phyloP scores from a whole-genome alignment of 257 asterid genomes.

The Avicennia marina region DNA sequence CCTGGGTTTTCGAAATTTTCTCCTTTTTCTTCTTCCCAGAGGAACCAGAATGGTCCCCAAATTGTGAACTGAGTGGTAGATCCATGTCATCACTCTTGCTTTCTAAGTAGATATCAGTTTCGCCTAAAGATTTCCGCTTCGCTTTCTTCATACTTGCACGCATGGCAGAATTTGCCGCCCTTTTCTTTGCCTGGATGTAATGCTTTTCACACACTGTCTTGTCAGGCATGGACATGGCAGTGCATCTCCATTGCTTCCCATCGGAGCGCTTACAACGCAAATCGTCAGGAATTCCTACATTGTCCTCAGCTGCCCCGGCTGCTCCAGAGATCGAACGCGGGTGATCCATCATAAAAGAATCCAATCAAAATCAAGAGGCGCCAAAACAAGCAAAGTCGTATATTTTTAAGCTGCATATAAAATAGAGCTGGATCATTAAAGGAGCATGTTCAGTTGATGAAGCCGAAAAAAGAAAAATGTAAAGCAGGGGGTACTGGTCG shows the following conservation, averaged over 20 bases:
- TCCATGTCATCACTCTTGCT: slow-evolving; percentile 98
- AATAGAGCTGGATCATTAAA: background rate
- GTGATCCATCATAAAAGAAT: slow-evolving; percentile 57
- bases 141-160: slow-evolving; percentile 89
- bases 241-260: slow-evolving; percentile 99
- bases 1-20: slow-evolving; percentile 39
- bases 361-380: slow-evolving; percentile 7
- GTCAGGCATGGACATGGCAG: slow-evolving; percentile 99
- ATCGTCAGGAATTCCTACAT: slow-evolving; percentile 84
- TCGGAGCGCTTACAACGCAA: slow-evolving; percentile 99
- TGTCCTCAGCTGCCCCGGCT: slow-evolving; percentile 87
- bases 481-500: background rate
- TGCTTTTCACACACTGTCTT: slow-evolving; percentile 98
- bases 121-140: slow-evolving; percentile 64
- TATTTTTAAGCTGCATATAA: slow-evolving; percentile 26
- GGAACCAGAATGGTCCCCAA: slow-evolving; percentile 65
- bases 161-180: slow-evolving; percentile 98
- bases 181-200: slow-evolving; percentile 98
- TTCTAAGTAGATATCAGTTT: slow-evolving; percentile 68
- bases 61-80: slow-evolving; percentile 56
- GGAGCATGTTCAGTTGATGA: background rate
- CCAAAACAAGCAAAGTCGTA: slow-evolving; percentile 17
- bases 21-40: slow-evolving; percentile 74
- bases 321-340: slow-evolving; percentile 59
- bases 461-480: background rate